Evolutionary conservation across 2,329 filamentous ascomycete genomes (phyloP), one percentile per base, ranked within the genome.

Genomic region (Ophiostoma sp.): DNA sequence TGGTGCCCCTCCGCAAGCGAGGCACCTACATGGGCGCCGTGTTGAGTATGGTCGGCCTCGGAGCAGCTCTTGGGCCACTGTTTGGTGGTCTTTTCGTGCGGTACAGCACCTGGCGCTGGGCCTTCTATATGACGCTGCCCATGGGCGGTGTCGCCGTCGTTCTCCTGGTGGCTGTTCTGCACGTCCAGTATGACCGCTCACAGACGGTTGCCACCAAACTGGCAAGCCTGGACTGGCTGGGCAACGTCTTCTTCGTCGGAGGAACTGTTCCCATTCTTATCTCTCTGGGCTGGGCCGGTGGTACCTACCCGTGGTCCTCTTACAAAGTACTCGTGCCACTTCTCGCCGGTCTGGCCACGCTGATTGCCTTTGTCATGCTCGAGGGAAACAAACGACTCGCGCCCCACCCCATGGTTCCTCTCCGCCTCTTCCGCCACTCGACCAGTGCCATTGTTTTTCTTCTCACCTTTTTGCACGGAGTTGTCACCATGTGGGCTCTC

Each of bases 81-180:
- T 52, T 77, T 22, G 77, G 77, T 3, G 77, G 76, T 17, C 59
- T 48, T 28, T 66, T 78, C 9, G 72, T 74, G 9, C 71, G 50
- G 7, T 31, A 45, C 52, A 66, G 71, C 2, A 59, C 42, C 19
- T 78, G 77, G 77, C 76, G 77, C 22, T 78, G 77, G 80, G 76
- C 82, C 6, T 88, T 88, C 72, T 85, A 81, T 52, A 75, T 85
- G 19, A 82, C 83, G 68, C 75, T 84, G 0, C 83, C 83, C 28
- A 78, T 83, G 59, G 78, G 81, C 42, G 81, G 79, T 9, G 39
- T 25, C n/a, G 55, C 66, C n/a, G 17, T 73, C 2, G 45, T 5
- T 59, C 82, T 39, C 80, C 82, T 64, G 78, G 84, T 72, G 82
- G 82, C 33, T 78, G 81, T 71, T 84, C 33, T 70, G 31, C 57